Evolutionary conservation across 1,139 yeast genomes (phyloP).

Genomic region (Sugiyamaella xylanicola): DNA sequence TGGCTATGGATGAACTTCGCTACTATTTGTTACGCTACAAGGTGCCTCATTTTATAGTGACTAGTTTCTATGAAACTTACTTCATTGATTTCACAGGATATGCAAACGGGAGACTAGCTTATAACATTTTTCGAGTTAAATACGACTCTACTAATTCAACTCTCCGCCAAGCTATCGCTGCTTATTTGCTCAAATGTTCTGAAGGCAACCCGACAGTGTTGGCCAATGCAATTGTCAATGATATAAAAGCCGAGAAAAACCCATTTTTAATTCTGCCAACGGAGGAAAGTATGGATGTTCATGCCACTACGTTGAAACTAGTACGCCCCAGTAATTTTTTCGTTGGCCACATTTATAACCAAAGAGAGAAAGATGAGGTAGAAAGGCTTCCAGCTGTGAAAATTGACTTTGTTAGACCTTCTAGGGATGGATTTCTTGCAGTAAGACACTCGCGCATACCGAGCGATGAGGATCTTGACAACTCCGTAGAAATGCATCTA

Average conservation of each 20-base stretch:
- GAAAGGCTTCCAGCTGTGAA: too few species aligned
- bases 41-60: neutral
- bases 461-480: too few species aligned
- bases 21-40: neutral
- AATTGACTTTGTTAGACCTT: too few species aligned
- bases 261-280: neutral
- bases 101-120: neutral
- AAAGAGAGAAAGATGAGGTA: too few species aligned
- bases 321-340: neutral
- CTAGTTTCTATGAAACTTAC: neutral
- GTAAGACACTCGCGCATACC: too few species aligned
- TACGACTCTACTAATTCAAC: neutral
- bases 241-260: neutral
- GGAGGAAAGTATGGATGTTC: neutral
- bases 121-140: neutral
- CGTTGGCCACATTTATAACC: too few species aligned
- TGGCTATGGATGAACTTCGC: neutral
- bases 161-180: neutral
- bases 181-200: neutral
- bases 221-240: neutral
- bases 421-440: too few species aligned
- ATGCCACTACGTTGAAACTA: too few species aligned
- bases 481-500: too few species aligned
- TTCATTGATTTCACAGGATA: neutral
- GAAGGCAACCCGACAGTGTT: neutral